phyloP scores from a whole-genome alignment of 176 grass and related monocot genomes.

The Oryza coarctata region DNA sequence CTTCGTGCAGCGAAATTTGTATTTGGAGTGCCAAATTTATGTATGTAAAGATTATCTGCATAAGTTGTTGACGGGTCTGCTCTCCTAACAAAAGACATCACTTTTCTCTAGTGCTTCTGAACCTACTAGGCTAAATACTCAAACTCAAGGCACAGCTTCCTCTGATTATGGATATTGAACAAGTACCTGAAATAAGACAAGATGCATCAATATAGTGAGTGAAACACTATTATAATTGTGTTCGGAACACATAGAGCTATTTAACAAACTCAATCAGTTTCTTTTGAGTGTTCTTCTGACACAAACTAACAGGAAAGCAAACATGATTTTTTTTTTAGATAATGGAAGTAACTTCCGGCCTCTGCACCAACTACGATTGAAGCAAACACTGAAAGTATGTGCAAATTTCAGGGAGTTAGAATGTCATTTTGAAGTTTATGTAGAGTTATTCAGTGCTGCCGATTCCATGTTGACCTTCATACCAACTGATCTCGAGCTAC shows the following conservation, averaged over 20 bases:
- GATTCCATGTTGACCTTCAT: background rate
- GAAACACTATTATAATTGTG: background rate
- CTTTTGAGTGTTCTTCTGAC: constrained; percentile 1
- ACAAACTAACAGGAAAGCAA: constrained; percentile 8
- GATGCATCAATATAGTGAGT: constrained; percentile 6
- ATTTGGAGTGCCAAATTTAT: constrained; percentile 42
- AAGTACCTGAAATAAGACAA: constrained; percentile 18
- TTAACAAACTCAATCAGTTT: constrained; percentile 16
- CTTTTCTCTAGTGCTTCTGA: constrained; percentile 15
- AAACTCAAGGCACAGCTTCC: background rate
- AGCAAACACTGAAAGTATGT: background rate
- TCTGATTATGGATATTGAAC: constrained; percentile 16
- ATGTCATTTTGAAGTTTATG: background rate
- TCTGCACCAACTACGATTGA: background rate
- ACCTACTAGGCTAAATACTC: constrained; percentile 2
- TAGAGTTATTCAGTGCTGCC: background rate
- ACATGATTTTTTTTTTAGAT: background rate
- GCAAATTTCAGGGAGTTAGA: background rate
- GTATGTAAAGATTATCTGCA: constrained; percentile 44
- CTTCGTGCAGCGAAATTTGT: constrained; percentile 59
- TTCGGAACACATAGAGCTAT: constrained; percentile 22
- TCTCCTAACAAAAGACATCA: constrained; percentile 51
- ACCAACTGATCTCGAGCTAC: background rate
- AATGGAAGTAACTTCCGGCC: background rate
- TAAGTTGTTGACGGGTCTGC: constrained; percentile 31